Evolutionary conservation across 2,329 filamentous ascomycete genomes (phyloP).

Genomic region (Botrytis byssoidea): DNA sequence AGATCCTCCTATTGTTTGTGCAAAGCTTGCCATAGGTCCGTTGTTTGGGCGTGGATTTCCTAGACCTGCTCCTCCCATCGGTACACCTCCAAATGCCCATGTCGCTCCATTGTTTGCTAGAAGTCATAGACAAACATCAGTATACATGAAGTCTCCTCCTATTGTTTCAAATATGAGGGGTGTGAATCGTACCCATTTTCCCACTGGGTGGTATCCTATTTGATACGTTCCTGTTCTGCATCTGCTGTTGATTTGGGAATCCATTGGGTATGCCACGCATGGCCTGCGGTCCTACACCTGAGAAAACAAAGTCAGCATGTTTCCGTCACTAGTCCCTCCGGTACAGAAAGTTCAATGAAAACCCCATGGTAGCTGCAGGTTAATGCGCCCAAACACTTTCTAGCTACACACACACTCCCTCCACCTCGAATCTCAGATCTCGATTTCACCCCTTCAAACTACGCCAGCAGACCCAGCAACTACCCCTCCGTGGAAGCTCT

Average conservation of each 20-base stretch:
- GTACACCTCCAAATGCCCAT: constrained; percentile 63
- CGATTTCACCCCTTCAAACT: background rate
- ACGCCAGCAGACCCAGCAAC: background rate
- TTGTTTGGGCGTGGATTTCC: constrained; percentile 54
- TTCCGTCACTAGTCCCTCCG: background rate
- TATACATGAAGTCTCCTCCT: constrained; percentile 17
- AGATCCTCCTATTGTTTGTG: constrained; percentile 59
- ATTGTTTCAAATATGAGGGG: constrained; percentile 8
- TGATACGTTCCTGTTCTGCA: constrained; percentile 56
- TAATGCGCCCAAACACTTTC: constrained; percentile 4
- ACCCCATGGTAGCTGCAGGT: background rate
- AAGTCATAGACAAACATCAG: constrained; percentile 30
- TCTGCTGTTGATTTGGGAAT: constrained; percentile 58
- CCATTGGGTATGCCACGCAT: constrained; percentile 60
- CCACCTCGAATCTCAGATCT: background rate
- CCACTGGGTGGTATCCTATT: constrained; percentile 63
- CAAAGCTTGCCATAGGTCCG: constrained; percentile 62
- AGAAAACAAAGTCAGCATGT: constrained; percentile 27
- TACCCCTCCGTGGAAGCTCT: background rate
- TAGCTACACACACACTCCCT: background rate
- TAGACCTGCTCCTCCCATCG: constrained; percentile 57
- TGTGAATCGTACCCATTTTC: constrained; percentile 56
- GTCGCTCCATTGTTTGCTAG: constrained; percentile 44
- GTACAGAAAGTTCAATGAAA: background rate
- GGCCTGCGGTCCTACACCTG: constrained; percentile 56